Percentiles rank a stretch among this genome's conserved stretches.
Evolutionary conservation across 371 early-diverging fungal species (phyloP).

Genomic region (Paramicrosporidium saccamoebae): DNA sequence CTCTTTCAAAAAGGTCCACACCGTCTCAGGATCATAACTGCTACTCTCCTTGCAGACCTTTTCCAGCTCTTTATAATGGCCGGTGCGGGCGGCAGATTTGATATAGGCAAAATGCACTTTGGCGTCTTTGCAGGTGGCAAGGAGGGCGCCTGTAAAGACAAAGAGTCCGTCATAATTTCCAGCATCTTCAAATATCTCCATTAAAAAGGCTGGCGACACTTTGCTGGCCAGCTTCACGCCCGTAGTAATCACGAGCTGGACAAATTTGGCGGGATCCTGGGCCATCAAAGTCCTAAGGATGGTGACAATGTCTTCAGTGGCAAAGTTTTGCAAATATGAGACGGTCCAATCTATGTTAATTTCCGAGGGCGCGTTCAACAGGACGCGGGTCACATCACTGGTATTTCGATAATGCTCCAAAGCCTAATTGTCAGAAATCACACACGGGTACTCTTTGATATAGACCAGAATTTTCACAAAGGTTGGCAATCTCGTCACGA

Average conservation of each 20-base stretch:
- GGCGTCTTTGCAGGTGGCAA: constrained; percentile 69
- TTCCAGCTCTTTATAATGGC: constrained; percentile 86
- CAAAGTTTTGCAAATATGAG: neutral
- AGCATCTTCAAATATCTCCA: constrained; percentile 57
- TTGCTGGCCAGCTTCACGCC: too few species aligned
- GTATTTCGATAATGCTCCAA: constrained; percentile 84
- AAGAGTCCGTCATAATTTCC: constrained; percentile 60
- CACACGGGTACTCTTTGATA: constrained; percentile 31
- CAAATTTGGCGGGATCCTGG: too few species aligned
- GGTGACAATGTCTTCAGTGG: neutral
- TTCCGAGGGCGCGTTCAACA: constrained; percentile 51
- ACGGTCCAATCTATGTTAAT: constrained; percentile 27
- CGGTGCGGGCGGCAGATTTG: constrained; percentile 66
- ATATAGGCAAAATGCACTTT: constrained; percentile 92
- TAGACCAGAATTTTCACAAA: constrained; percentile 87
- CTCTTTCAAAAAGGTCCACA: constrained; percentile 90
- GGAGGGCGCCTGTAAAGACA: constrained; percentile 72
- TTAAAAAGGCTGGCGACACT: constrained; percentile 46
- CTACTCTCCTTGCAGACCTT: constrained; percentile 80
- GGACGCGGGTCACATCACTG: constrained; percentile 76
- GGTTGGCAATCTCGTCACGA: constrained; percentile 42
- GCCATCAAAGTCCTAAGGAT: neutral
- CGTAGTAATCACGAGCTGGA: neutral
- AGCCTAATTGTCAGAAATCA: constrained; percentile 11
- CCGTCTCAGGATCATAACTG: constrained; percentile 77